Evolutionary conservation across 75 land plant genomes (phyloP).

Genomic region (Selaginella tamariscina): DNA sequence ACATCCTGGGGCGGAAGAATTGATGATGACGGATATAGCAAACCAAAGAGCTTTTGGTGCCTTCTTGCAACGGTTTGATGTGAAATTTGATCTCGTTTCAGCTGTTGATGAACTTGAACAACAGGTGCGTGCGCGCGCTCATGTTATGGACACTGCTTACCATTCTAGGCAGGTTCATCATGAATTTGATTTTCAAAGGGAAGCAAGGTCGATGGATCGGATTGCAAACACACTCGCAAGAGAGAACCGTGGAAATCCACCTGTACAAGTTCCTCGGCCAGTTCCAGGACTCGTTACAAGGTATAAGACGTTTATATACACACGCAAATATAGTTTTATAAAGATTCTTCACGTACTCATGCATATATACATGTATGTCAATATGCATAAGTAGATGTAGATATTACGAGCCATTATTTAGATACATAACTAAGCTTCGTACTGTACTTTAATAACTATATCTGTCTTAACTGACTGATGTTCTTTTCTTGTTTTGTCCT

Average conservation of each 20-base stretch:
- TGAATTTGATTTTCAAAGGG: conserved; percentile 85
- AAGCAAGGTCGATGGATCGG: conserved; percentile 82
- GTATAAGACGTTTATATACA: too few species aligned
- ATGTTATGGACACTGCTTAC: neutral
- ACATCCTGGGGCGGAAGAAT: conserved; percentile 82
- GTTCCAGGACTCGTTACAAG: conserved; percentile 50
- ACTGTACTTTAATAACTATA: too few species aligned
- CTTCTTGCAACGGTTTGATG: conserved; percentile 74
- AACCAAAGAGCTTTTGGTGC: conserved; percentile 76
- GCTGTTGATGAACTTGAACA: conserved; percentile 76
- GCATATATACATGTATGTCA: too few species aligned
- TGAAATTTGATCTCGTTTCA: conserved; percentile 78
- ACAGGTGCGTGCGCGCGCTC: conserved; percentile 41
- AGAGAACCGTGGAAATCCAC: conserved; percentile 43
- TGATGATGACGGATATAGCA: conserved; percentile 94
- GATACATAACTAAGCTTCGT: too few species aligned
- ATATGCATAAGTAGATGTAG: too few species aligned
- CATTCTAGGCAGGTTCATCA: conserved; percentile 46
- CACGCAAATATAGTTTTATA: too few species aligned
- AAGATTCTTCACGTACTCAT: too few species aligned
- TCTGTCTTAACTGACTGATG: neutral
- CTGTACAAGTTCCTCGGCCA: conserved; percentile 60
- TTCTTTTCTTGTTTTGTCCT: neutral
- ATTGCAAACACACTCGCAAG: conserved; percentile 41
- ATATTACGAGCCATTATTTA: too few species aligned